phyloP scores from a whole-genome alignment of 176 grass and related monocot species.

The Cenchrus fungigraminus region DNA sequence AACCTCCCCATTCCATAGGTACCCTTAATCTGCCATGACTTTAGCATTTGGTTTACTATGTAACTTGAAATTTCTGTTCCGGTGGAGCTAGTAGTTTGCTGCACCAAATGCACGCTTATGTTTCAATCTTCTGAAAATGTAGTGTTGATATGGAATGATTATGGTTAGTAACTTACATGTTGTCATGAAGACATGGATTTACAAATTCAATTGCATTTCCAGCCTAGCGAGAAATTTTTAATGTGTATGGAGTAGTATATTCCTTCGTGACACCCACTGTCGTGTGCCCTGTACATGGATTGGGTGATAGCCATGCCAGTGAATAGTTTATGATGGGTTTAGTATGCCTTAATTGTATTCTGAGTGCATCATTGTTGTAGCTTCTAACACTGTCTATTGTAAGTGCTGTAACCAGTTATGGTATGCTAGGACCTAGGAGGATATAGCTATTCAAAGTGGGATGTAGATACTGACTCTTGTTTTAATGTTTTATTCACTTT shows the following conservation, averaged over 20 bases:
- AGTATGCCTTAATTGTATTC: neutral
- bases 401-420: neutral
- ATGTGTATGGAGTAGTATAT: neutral
- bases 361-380: neutral
- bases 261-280: neutral
- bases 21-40: neutral
- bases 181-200: neutral
- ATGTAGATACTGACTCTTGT: neutral
- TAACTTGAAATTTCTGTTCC: no score
- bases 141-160: neutral
- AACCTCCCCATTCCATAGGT: neutral
- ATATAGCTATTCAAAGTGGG: neutral
- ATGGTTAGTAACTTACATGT: neutral
- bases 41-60: no score
- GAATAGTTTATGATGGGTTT: neutral
- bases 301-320: neutral
- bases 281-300: neutral
- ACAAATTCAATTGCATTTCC: neutral
- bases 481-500: neutral
- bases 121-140: no score
- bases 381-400: neutral
- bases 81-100: no score
- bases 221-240: slow-evolving; percentile 4
- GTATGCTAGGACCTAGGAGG: neutral
- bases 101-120: no score